Conservation (phyloP, 768 basidiomycete genomes). For the Dentipellis sp. region DNA sequence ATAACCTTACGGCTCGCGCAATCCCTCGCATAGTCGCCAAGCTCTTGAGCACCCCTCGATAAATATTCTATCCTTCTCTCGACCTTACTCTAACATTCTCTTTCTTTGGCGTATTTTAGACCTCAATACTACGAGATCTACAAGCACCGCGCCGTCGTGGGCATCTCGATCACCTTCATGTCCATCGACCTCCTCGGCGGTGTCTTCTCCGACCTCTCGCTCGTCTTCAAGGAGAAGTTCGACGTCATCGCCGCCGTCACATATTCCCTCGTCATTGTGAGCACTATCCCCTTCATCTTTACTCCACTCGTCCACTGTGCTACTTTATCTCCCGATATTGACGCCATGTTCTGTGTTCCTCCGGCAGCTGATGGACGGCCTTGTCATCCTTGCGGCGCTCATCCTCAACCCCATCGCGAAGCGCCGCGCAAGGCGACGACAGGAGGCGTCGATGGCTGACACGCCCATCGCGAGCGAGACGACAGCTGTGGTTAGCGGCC, state of each 20-base stretch:
- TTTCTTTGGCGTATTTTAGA: conserved; percentile 8
- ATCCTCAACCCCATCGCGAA: conserved; percentile 56
- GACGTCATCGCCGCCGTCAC: conserved; percentile 54
- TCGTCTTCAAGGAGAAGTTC: conserved; percentile 56
- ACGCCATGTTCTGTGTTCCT: neutral
- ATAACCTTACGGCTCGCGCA: neutral
- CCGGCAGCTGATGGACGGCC: conserved; percentile 46
- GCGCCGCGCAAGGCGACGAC: conserved; percentile 7
- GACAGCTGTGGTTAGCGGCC: neutral
- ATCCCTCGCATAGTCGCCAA: neutral
- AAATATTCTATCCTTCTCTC: neutral
- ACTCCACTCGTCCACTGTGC: neutral
- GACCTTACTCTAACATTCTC: conserved; percentile 4
- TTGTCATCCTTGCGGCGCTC: conserved; percentile 50
- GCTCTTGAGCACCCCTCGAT: neutral
- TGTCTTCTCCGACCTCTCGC: conserved; percentile 58
- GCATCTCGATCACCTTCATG: conserved; percentile 66
- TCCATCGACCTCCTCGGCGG: conserved; percentile 60
- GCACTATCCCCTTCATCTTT: conserved; percentile 7
- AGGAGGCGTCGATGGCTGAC: neutral
- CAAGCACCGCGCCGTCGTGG: conserved; percentile 49
- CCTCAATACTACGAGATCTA: conserved; percentile 77
- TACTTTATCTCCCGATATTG: neutral
- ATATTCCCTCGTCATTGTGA: conserved; percentile 56
- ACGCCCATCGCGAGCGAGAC: conserved; percentile 3